Evolutionary conservation across 352 stramenopile genomes (phyloP).

Genomic region (Aphanomyces cochlioides): DNA sequence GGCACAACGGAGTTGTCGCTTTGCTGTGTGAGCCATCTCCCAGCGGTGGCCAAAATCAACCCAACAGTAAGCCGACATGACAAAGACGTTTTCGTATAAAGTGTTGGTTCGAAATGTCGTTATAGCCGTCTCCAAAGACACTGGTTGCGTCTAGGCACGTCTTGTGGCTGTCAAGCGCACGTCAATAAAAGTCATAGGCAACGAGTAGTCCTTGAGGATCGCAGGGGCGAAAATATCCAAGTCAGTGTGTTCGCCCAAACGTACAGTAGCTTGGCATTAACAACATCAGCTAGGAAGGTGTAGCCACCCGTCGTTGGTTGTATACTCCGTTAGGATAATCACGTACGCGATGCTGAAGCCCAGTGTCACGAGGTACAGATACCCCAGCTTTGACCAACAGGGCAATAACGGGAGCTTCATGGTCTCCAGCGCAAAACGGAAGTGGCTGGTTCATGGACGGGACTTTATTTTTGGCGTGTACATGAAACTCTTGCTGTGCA

Average conservation of each 20-base stretch:
- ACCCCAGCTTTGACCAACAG: not conserved
- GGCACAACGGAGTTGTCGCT: conserved; percentile 2
- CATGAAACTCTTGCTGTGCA: too few relatives aligned
- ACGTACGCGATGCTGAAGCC: conserved; percentile 6
- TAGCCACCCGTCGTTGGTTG: conserved; percentile 8
- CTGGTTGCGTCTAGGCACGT: not conserved
- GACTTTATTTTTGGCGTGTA: too few relatives aligned
- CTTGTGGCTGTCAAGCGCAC: not conserved
- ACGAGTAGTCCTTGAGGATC: conserved; percentile 15
- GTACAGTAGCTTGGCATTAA: not conserved
- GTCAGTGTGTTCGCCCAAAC: not conserved
- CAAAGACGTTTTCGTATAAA: conserved; percentile 16
- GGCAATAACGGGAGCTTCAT: too few relatives aligned
- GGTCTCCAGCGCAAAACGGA: too few relatives aligned
- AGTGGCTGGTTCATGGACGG: too few relatives aligned
- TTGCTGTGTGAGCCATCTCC: conserved; percentile 14
- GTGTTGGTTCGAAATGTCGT: not conserved
- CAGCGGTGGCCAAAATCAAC: conserved; percentile 20
- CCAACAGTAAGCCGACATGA: conserved; percentile 22
- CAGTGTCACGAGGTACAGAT: conserved; percentile 4
- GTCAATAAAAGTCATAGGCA: conserved; percentile 1
- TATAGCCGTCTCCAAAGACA: conserved; percentile 3
- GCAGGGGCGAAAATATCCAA: not conserved
- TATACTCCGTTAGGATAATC: not conserved
- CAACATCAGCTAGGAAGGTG: conserved; percentile 19